Evolutionary conservation across 169 alveolate genomes (phyloP).

Genomic region (Cryptosporidium viatorum): DNA sequence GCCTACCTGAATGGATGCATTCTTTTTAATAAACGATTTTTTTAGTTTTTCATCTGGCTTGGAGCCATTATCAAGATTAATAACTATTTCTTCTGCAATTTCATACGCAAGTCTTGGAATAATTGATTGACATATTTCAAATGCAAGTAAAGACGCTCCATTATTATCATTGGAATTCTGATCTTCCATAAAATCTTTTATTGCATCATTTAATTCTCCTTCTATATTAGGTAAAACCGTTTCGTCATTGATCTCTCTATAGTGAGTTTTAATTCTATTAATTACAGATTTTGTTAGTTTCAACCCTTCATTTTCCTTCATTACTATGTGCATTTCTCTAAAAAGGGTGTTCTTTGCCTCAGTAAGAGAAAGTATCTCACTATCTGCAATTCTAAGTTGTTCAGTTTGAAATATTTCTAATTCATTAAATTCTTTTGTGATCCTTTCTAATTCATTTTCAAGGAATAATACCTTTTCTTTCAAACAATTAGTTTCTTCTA

Average conservation of each 20-base stretch:
- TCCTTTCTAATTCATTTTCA: conserved; percentile 65
- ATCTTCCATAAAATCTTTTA: conserved; percentile 9
- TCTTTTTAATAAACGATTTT: conserved; percentile 26
- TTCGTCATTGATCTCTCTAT: conserved; percentile 35
- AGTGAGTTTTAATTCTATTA: conserved; percentile 42
- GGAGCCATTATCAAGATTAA: neutral
- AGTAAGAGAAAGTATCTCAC: conserved; percentile 41
- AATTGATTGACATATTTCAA: conserved; percentile 57
- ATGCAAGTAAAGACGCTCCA: neutral
- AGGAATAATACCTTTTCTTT: conserved; percentile 18
- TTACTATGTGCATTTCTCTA: conserved; percentile 33
- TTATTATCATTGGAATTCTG: neutral
- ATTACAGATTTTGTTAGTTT: conserved; percentile 55
- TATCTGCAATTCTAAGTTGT: conserved; percentile 66
- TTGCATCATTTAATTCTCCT: conserved; percentile 11
- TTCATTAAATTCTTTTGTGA: conserved; percentile 52
- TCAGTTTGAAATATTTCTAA: conserved; percentile 65
- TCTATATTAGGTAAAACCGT: conserved; percentile 45
- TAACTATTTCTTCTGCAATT: conserved; percentile 72
- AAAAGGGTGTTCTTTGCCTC: conserved; percentile 47
- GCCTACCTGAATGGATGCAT: conserved; percentile 52
- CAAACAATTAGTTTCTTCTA: neutral
- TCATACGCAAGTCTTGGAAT: conserved; percentile 65
- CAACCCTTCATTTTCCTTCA: conserved; percentile 61
- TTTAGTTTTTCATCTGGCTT: neutral